Evolutionary conservation across 192 early-diverging fungal genomes (phyloP).

Genomic region (Rhizoclosmatium sp.): DNA sequence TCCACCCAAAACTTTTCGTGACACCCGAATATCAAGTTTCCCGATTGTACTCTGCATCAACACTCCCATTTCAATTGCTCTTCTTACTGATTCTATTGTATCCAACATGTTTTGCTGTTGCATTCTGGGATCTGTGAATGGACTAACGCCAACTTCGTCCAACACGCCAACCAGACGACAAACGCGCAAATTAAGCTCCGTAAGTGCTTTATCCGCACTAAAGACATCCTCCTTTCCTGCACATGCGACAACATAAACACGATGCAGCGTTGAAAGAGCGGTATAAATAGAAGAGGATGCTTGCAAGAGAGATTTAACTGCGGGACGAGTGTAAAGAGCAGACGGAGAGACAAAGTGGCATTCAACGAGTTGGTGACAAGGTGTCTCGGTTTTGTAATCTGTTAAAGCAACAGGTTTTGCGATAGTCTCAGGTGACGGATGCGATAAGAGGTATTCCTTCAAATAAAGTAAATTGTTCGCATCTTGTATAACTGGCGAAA

Average conservation of each 20-base stretch:
- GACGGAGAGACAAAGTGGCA: neutral
- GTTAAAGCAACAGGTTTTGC: neutral
- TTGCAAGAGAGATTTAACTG: neutral
- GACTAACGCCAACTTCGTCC: too few relatives aligned
- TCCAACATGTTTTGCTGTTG: neutral
- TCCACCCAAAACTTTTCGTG: neutral
- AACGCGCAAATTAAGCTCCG: too few relatives aligned
- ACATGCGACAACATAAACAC: too few relatives aligned
- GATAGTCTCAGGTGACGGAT: neutral
- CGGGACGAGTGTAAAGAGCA: neutral
- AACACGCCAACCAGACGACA: too few relatives aligned
- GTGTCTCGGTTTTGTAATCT: neutral
- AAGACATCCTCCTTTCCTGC: too few relatives aligned
- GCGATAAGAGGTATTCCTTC: constrained; percentile 1
- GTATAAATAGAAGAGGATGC: neutral
- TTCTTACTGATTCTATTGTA: neutral
- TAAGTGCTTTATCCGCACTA: too few relatives aligned
- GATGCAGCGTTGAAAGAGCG: neutral
- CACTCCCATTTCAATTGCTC: neutral
- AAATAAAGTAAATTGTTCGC: neutral
- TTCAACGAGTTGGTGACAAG: neutral
- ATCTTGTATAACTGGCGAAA: neutral
- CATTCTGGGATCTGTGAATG: neutral
- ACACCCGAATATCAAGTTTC: constrained; percentile 2
- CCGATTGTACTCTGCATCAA: neutral